phyloP scores from a whole-genome alignment of 2,329 filamentous ascomycete species.

The Pestalotiopsis sp. region DNA sequence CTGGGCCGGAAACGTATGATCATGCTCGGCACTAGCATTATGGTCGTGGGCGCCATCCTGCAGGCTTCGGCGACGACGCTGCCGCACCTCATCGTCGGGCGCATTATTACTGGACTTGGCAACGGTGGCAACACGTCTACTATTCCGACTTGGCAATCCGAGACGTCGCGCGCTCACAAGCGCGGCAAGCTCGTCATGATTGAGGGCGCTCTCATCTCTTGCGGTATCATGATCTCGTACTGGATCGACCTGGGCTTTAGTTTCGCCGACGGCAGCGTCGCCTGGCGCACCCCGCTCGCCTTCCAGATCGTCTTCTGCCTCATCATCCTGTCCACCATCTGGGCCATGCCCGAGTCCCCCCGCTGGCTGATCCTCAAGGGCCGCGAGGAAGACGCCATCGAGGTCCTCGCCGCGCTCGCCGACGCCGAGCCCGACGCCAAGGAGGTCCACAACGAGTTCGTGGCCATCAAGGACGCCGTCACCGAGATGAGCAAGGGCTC shows the following conservation, averaged over 20 bases:
- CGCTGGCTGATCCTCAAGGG: slow-evolving; percentile 49
- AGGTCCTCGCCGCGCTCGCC: slow-evolving; percentile 44
- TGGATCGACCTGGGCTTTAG: slow-evolving; percentile 64
- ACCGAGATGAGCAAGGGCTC: slow-evolving; percentile 60
- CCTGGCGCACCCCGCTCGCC: slow-evolving; percentile 65
- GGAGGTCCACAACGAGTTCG: slow-evolving; percentile 57
- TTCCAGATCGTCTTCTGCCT: slow-evolving; percentile 62
- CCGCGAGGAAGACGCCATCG: slow-evolving; percentile 45
- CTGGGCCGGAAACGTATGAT: slow-evolving; percentile 61
- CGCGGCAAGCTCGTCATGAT: slow-evolving; percentile 65
- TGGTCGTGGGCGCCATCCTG: slow-evolving; percentile 56
- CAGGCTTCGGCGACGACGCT: slow-evolving; percentile 45
- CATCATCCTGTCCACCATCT: slow-evolving; percentile 56
- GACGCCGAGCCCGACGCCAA: slow-evolving; percentile 48
- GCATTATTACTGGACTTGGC: slow-evolving; percentile 48
- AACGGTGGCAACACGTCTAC: slow-evolving; percentile 46
- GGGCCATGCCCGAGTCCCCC: slow-evolving; percentile 55
- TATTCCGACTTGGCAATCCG: slow-evolving; percentile 64
- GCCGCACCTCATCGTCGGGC: slow-evolving; percentile 59
- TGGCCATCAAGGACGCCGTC: slow-evolving; percentile 63
- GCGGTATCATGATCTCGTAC: slow-evolving; percentile 60
- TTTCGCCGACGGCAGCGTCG: slow-evolving; percentile 51
- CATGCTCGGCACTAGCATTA: slow-evolving; percentile 58
- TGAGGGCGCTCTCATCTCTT: slow-evolving; percentile 60
- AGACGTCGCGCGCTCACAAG: slow-evolving; percentile 59